These are phyloP conservation scores for Paramecium biaurelia DNA, from an alignment of 73 alveolate species.

Conservation along the genomic window DNA sequence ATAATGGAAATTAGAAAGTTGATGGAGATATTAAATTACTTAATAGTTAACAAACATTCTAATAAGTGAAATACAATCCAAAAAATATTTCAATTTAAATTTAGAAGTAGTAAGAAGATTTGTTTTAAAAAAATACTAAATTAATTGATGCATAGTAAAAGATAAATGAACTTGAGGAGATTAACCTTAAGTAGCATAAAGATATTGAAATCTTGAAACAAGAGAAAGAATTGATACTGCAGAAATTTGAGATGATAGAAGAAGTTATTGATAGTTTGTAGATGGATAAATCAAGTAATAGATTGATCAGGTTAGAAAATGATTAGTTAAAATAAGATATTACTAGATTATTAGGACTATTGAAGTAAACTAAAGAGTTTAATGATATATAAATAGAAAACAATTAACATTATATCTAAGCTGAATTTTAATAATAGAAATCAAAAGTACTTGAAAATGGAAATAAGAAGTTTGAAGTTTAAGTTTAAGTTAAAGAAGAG, in stretches of 20 bases:
- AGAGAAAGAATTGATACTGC: not conserved
- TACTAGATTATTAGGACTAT: not conserved
- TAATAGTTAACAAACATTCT: not conserved
- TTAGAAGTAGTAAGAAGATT: not conserved
- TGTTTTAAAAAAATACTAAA: not conserved
- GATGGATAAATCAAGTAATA: not conserved
- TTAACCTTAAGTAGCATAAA: not conserved
- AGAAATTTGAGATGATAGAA: not conserved
- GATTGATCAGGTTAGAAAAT: not conserved
- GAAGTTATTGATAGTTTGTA: not conserved
- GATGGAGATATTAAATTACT: not conserved
- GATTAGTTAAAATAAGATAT: not conserved
- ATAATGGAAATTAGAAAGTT: not conserved
- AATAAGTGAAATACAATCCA: not conserved
- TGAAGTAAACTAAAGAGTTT: not conserved
- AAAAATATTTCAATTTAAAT: not conserved
- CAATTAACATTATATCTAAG: not conserved
- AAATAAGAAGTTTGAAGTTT: not conserved
- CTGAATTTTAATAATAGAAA: not conserved
- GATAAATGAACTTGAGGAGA: not conserved
- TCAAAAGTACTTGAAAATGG: not conserved
- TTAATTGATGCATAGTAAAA: not conserved
- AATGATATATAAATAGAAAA: not conserved
- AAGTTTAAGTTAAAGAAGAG: not conserved
- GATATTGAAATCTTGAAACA: not conserved